A percentile compares a stretch with the other conserved stretches of the same genome.
phyloP scores from a whole-genome alignment of 495 filamentous ascomycete species.

The Podospora fimiseda region DNA sequence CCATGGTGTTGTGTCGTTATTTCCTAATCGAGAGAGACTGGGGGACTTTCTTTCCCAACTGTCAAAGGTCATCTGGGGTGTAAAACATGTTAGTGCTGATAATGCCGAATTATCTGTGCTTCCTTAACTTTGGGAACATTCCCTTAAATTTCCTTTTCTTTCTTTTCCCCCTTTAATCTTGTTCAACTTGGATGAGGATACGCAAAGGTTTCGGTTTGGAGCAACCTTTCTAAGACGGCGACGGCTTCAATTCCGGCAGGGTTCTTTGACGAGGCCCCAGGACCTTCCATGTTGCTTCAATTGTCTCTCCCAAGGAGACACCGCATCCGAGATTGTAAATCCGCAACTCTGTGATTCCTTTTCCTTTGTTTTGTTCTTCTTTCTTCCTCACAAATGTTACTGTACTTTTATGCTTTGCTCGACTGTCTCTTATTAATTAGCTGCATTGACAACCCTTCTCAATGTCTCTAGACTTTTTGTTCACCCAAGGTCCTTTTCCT shows the following conservation, averaged over 20 bases:
- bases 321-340: background rate
- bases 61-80: too few species aligned
- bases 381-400: too few species aligned
- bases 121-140: background rate
- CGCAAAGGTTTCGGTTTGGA: background rate
- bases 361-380: background rate
- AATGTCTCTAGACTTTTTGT: background rate
- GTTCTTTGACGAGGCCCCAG: background rate
- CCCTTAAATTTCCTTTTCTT: background rate
- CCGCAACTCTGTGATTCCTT: background rate
- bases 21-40: too few species aligned
- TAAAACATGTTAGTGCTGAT: too few species aligned
- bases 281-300: too few species aligned
- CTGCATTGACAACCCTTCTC: background rate
- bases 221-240: background rate
- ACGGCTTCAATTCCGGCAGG: background rate
- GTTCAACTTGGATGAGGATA: background rate
- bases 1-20: too few species aligned
- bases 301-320: too few species aligned
- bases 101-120: too few species aligned
- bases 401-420: background rate
- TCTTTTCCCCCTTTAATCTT: background rate
- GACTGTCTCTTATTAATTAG: background rate
- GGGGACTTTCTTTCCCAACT: too few species aligned
- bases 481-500: background rate